A percentile compares a stretch with the other conserved stretches of the same genome.
Conservation (phyloP, 371 early-diverging fungal species). For the Coemansia linderi region DNA sequence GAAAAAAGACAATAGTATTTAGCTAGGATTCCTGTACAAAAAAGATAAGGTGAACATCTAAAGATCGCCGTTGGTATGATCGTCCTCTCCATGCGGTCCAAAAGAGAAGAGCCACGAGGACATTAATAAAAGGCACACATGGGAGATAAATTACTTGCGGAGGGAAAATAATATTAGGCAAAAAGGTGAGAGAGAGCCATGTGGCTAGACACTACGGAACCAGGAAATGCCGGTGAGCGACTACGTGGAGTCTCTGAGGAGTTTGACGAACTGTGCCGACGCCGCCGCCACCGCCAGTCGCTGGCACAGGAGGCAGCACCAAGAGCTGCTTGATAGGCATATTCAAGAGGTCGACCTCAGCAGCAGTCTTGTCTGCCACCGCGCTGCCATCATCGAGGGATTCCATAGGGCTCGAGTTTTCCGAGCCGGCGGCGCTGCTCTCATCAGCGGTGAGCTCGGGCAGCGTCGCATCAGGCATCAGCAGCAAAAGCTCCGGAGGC, state of each 20-base stretch:
- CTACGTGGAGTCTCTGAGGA: conserved; percentile 1
- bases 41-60: not conserved
- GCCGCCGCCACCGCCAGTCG: not conserved
- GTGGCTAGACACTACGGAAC: conserved; percentile 7
- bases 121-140: too few relatives aligned
- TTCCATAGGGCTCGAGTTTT: conserved; percentile 28
- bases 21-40: not conserved
- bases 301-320: not conserved
- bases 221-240: conserved; percentile 21
- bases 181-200: not conserved
- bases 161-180: not conserved
- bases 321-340: not conserved
- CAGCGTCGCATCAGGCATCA: conserved; percentile 1
- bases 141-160: not conserved
- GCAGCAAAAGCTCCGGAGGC: conserved; percentile 9
- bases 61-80: not conserved
- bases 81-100: not conserved
- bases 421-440: conserved; percentile 26
- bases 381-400: not conserved
- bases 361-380: not conserved
- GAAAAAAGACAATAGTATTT: not conserved
- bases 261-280: not conserved
- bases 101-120: too few relatives aligned
- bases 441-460: conserved; percentile 10
- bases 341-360: not conserved